These are phyloP conservation scores for Colletotrichum chrysophilum DNA, from an alignment of 2,329 filamentous ascomycete genomes.

Conservation along the genomic window DNA sequence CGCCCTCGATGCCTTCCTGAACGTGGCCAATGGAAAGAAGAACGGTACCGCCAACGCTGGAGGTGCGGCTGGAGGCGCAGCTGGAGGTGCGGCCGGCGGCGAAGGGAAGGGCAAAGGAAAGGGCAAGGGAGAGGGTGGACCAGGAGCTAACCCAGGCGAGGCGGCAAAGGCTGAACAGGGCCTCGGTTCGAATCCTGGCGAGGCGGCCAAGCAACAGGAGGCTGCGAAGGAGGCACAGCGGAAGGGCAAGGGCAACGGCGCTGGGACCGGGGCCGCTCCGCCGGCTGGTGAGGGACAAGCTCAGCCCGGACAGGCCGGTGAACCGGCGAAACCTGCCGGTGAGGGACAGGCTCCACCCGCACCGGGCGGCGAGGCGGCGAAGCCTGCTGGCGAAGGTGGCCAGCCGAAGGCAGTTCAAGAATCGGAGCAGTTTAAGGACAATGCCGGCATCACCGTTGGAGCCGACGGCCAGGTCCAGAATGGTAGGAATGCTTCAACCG, in stretches of 20 bases:
- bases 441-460: slow-evolving; percentile 6
- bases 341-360: neutral
- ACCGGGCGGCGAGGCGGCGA: neutral
- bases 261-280: neutral
- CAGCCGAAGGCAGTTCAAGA: slow-evolving; percentile 11
- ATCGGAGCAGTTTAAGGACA: slow-evolving; percentile 16
- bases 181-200: neutral
- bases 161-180: slow-evolving; percentile 4
- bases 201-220: neutral
- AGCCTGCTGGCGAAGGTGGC: neutral
- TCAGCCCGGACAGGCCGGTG: neutral
- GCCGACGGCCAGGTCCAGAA: slow-evolving; percentile 4
- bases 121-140: neutral
- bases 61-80: neutral
- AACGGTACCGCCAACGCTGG: slow-evolving; percentile 1
- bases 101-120: neutral
- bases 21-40: slow-evolving; percentile 5
- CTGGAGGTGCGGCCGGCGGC: neutral
- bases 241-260: neutral
- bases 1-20: slow-evolving; percentile 4
- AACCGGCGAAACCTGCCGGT: neutral
- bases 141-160: neutral
- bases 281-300: neutral
- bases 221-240: slow-evolving; percentile 4
- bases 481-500: neutral